Conservation (phyloP, 2,329 filamentous ascomycete genomes). For the Monosporascus cannonballus region DNA sequence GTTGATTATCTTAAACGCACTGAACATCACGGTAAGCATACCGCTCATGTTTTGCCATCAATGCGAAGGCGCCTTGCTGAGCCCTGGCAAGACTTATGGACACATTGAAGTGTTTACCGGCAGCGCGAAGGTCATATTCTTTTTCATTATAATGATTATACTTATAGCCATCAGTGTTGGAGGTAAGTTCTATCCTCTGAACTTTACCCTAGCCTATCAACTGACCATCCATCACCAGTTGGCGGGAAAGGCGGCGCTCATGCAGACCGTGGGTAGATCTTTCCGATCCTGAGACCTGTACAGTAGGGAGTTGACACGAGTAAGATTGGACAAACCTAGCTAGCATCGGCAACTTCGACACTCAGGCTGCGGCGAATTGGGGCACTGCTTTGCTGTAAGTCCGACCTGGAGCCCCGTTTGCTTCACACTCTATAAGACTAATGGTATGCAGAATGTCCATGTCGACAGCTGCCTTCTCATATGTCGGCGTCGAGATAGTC, state of each 20-base stretch:
- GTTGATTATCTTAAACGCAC: constrained; percentile 15
- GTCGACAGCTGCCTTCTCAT: constrained; percentile 26
- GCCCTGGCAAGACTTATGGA: constrained; percentile 18
- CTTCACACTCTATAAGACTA: neutral
- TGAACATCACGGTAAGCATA: constrained; percentile 16
- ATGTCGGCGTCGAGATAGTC: constrained; percentile 27
- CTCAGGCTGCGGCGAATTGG: constrained; percentile 16
- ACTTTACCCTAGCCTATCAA: neutral
- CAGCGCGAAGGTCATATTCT: constrained; percentile 18
- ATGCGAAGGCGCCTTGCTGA: neutral
- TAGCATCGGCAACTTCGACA: constrained; percentile 8
- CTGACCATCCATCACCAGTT: neutral
- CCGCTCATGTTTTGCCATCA: neutral
- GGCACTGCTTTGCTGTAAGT: constrained; percentile 18
- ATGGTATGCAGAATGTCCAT: constrained; percentile 18
- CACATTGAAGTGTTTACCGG: constrained; percentile 21
- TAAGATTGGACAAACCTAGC: constrained; percentile 13
- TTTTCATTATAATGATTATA: constrained; percentile 15
- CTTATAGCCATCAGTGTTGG: constrained; percentile 9
- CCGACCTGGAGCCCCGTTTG: neutral
- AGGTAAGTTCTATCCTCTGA: constrained; percentile 5
- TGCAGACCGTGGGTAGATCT: neutral
- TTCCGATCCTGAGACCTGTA: neutral
- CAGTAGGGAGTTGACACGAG: constrained; percentile 1
- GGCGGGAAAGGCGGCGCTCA: neutral